Conservation (phyloP, 805 yeast genomes). For the Candida coquimbonensis region DNA sequence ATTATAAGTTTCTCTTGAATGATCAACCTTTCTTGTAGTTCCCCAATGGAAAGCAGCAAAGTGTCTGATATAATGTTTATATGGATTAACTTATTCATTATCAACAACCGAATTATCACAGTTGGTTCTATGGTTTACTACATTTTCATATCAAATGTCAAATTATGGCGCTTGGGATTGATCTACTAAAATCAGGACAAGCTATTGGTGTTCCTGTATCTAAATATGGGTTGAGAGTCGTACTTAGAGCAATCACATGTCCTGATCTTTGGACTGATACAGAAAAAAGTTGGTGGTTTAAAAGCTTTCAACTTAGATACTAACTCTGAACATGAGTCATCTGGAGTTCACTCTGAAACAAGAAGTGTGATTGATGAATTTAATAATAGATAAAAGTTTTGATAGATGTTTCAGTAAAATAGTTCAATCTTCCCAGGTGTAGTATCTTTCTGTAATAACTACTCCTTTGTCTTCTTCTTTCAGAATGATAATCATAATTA, state of each 20-base stretch:
- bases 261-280: slow-evolving; percentile 31
- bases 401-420: too few species aligned
- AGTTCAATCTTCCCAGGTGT: too few species aligned
- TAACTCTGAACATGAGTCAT: slow-evolving; percentile 27
- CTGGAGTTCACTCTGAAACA: slow-evolving; percentile 28
- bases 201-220: slow-evolving; percentile 46
- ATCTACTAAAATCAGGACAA: slow-evolving; percentile 37
- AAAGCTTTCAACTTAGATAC: slow-evolving; percentile 24
- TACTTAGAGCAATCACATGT: slow-evolving; percentile 32
- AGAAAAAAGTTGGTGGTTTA: slow-evolving; percentile 35
- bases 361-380: slow-evolving; percentile 32
- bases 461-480: too few species aligned
- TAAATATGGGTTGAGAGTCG: slow-evolving; percentile 36
- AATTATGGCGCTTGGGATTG: slow-evolving; percentile 31
- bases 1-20: too few species aligned
- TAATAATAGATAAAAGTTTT: neutral
- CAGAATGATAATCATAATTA: too few species aligned
- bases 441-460: too few species aligned
- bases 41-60: too few species aligned
- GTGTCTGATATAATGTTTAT: too few species aligned
- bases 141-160: slow-evolving; percentile 20
- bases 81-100: slow-evolving; percentile 1
- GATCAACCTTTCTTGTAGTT: too few species aligned
- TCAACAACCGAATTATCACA: slow-evolving; percentile 16
- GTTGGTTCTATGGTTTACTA: slow-evolving; percentile 18